phyloP scores from a whole-genome alignment of 805 yeast genomes.

The Saccharomycopsis sp. region DNA sequence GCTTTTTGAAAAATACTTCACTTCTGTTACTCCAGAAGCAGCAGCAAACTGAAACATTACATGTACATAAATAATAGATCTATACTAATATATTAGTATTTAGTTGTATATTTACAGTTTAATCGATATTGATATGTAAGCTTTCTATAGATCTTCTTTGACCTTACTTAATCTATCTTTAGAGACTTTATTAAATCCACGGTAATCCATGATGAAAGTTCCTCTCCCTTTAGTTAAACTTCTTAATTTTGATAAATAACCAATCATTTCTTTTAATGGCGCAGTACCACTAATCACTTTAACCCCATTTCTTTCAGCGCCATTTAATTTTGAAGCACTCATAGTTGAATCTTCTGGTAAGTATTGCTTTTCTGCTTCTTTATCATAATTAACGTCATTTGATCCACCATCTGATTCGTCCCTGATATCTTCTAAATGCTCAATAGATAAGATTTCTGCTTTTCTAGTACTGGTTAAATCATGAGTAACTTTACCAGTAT shows the following conservation, averaged over 20 bases:
- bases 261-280: conserved; percentile 84
- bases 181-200: conserved; percentile 61
- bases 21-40: not conserved
- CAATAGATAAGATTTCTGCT: conserved; percentile 63
- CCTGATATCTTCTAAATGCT: too few species aligned
- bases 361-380: conserved; percentile 51
- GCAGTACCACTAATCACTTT: conserved; percentile 67
- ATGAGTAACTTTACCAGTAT: conserved; percentile 73
- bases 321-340: conserved; percentile 21
- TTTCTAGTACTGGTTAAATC: conserved; percentile 73
- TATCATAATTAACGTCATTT: conserved; percentile 32
- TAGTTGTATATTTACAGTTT: too few species aligned
- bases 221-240: conserved; percentile 88
- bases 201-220: conserved; percentile 65
- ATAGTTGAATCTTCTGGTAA: conserved; percentile 71
- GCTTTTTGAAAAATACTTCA: conserved; percentile 17
- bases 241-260: conserved; percentile 68
- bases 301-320: conserved; percentile 22
- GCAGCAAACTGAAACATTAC: too few species aligned
- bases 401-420: conserved; percentile 40
- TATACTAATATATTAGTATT: too few species aligned
- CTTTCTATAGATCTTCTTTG: conserved; percentile 7
- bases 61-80: too few species aligned
- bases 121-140: not conserved
- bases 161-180: conserved; percentile 33